Evolutionary conservation across 495 filamentous ascomycete species (phyloP), one percentile per base, ranked within the genome.

Genomic region (Extremus antarcticus): DNA sequence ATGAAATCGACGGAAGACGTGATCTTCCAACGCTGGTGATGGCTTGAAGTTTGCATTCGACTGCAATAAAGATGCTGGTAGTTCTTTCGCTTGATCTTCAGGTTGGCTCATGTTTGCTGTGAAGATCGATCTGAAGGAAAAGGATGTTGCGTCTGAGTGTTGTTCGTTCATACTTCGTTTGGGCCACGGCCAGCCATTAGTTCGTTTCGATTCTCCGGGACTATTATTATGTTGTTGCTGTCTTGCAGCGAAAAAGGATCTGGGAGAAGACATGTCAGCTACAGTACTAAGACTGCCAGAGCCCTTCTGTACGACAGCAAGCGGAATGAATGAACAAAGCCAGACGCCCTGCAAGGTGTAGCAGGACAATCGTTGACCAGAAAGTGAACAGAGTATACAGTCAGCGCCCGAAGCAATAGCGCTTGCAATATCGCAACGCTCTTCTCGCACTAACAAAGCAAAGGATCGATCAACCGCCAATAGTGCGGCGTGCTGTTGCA

Each of bases 201-300:
- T 38, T 40, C 41, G 41, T 21, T 51, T 21, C 32, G 25, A 11
- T 48, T 22, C 47, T n/a, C 4, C 24, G 21, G 25, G 43, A 32
- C 9, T 50, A 17, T 43, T 20, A 47, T 43, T 38, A 25, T 11
- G 17, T n/a, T 45, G 49, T 51, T 24, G 29, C 24, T 61, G 58
- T 49, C 54, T 40, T 16, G 32, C 25, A 32, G 54, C 54, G 25
- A 49, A 41, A 17, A 61, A 61, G 7, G 50, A 61, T 56, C 58
- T 61, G 25, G 45, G 22, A 1, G 41, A 53, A 43, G 53, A 16
- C 58, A 56, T 57, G 54, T 61, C 47, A 61, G 58, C 29, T 22
- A 7, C 9, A 25, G 21, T n/a, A 16, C n/a, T 50, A 24, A 29
- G 24, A 21, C 29, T 49, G 22, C 43, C 13, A 16, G 45, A 47